Base-by-base conservation (phyloP, 2,329 filamentous ascomycete genomes). In the Aspergillus arachidicola region DNA sequence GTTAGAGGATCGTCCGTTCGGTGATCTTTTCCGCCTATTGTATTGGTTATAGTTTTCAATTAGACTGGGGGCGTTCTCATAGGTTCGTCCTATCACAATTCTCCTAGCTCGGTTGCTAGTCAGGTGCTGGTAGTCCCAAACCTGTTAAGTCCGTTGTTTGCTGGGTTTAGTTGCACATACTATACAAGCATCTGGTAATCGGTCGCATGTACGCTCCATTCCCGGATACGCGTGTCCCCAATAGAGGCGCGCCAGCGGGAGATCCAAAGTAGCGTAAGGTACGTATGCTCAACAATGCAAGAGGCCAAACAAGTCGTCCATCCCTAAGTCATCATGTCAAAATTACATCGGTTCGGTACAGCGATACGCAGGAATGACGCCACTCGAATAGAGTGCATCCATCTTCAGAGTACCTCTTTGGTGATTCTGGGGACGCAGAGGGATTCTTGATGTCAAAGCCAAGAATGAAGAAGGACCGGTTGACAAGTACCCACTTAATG, bases 21-120 rank as follows among this genome's bases (percentile, higher is more conserved):
- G 64, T 32, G 19, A 43, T 55, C 26, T 57, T 46, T 64, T 62
- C 64, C 64, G 55, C 64, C 62, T 60, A 62, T 62, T 41, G 57
- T 45, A 58, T 41, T 38, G 5, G 6, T 16, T n/a, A 54, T 53
- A 36, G 55, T 46, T 53, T 32, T 41, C 50, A 51, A 38, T 26
- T 10, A n/a, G 34, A 30, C 21, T 43, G 50, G 48, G 16, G 45
- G 36, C 12, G 34, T 60, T 53, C 23, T 26, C 48, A 21, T 41
- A 19, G 46, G 26, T 16, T 60, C n/a, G 26, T 32, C 58, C 58
- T 46, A 60, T 60, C 34, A 60, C 2, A 55, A 41, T 55, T 14
- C 34, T 38, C 46, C 26, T 28, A 53, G 6, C 45, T 30, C 53
- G 7, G 23, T 54, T 43, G 34, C 50, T n/a, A 45, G 48, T 46